Base-by-base conservation (phyloP, 73 alveolate species). In the Symbiodinium natans region DNA sequence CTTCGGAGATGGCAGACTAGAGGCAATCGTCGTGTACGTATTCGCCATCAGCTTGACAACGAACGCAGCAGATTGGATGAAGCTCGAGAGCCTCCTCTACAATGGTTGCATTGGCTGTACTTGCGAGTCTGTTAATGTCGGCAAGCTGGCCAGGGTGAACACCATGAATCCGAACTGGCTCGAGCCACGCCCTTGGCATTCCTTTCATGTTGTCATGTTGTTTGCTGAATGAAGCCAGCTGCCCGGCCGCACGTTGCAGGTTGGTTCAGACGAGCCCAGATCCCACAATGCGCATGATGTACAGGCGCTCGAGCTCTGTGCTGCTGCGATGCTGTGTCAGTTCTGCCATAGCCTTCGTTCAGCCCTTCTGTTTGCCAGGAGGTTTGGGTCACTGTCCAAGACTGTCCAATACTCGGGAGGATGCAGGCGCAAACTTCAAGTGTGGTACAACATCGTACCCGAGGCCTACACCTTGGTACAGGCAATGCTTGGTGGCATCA, bases 401-500 rank as follows among this genome's bases (percentile, higher is more conserved):
- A 86, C 93, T 11, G 93, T 36, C 46, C 71, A 29, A 27, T 2
- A 17, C 93, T 86, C 39, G 42, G 93, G 6, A 2, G 25, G 4
- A 11, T 11, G 17, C 31, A 43, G 2, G 19, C 19, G 38, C 33
- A 29, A 59, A 40, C 21, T 29, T 36, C 59, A 54, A 1, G 34
- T 38, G 42, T 21, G 39, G 38, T 17, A 27, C 52, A 33, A 27
- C 27, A 11, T 77, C 33, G 13, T 21, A 29, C 48, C 46, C 40
- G 39, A 86, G 93, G 93, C 93, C 46, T 86, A 86, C 82, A 86
- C 93, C n/a, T 54, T 86, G 82, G 93, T 86, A 34, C 93, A 86
- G 93, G 93, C 93, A n/a, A 86, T 86, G 93, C 93, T 86, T 17
- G 93, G 93, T 86, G 93, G 93, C 52, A 33, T 86, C 93, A 86